Evolutionary conservation across 2,329 filamentous ascomycete genomes (phyloP).

Genomic region (Aureobasidium sp.): DNA sequence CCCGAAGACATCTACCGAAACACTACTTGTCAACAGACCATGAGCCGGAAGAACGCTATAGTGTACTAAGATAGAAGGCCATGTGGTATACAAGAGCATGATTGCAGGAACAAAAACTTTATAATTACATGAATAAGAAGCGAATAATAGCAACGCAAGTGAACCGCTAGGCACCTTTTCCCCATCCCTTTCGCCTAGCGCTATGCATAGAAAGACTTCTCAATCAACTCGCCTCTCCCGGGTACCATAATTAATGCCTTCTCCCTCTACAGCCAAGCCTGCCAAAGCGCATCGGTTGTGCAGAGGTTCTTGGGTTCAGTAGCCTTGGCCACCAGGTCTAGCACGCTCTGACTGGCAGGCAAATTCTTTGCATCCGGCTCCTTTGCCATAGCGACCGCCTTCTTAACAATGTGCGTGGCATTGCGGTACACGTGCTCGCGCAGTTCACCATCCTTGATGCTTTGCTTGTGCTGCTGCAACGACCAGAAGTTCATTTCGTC

Average conservation of each 20-base stretch:
- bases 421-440: constrained; percentile 78
- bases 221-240: neutral
- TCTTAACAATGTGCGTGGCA: constrained; percentile 84
- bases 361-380: constrained; percentile 59
- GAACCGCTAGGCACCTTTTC: constrained; percentile 2
- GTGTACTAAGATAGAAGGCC: no score
- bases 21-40: no score
- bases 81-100: neutral
- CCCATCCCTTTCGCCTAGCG: constrained; percentile 10
- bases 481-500: constrained; percentile 99
- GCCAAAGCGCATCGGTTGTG: constrained; percentile 89
- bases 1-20: no score
- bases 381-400: constrained; percentile 73
- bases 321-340: constrained; percentile 86
- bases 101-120: neutral
- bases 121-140: neutral
- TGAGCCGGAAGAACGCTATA: no score
- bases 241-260: neutral
- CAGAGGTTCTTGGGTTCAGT: constrained; percentile 87
- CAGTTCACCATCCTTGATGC: constrained; percentile 60
- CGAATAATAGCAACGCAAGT: neutral
- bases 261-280: constrained; percentile 65
- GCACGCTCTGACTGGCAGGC: constrained; percentile 93
- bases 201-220: constrained; percentile 1
- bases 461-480: constrained; percentile 64